Conservation (phyloP, 805 yeast species). For the Schizosaccharomyces osmophilus region DNA sequence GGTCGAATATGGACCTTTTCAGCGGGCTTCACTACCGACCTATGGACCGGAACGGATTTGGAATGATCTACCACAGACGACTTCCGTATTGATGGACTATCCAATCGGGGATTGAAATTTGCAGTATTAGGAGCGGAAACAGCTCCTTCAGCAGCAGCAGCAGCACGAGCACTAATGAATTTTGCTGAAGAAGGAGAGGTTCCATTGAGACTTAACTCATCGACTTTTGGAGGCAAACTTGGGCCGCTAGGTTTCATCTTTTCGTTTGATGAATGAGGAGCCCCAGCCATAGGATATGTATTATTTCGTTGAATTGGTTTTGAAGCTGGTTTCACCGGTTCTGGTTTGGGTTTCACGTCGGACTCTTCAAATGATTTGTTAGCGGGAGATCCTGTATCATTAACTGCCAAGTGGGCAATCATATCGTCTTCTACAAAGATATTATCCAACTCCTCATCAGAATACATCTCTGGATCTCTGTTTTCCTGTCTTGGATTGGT, state of each 20-base stretch:
- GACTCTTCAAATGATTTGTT: not conserved
- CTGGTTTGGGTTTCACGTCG: not conserved
- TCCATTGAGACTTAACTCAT: not conserved
- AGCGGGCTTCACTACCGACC: not conserved
- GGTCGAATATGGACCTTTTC: not conserved
- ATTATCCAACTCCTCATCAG: not conserved
- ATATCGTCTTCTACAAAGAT: not conserved
- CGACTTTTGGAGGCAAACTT: not conserved
- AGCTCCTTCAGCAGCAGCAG: not conserved
- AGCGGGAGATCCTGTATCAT: not conserved
- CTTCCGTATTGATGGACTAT: not conserved
- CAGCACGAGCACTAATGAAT: not conserved
- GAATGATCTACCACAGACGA: not conserved
- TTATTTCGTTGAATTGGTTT: not conserved
- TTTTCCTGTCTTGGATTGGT: not conserved
- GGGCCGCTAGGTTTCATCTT: too few relatives aligned
- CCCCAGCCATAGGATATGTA: not conserved
- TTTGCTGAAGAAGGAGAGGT: not conserved
- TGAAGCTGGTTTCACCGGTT: not conserved
- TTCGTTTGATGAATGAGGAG: not conserved
- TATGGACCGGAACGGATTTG: not conserved
- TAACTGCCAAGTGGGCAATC: not conserved
- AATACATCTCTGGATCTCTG: not conserved
- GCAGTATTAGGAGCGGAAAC: not conserved
- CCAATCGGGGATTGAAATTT: not conserved